A percentile compares a stretch with the other conserved stretches of the same genome.
These are phyloP conservation scores for Sungouiozyma ichnusensis DNA, from an alignment of 805 yeast genomes.

Conservation along the genomic window DNA sequence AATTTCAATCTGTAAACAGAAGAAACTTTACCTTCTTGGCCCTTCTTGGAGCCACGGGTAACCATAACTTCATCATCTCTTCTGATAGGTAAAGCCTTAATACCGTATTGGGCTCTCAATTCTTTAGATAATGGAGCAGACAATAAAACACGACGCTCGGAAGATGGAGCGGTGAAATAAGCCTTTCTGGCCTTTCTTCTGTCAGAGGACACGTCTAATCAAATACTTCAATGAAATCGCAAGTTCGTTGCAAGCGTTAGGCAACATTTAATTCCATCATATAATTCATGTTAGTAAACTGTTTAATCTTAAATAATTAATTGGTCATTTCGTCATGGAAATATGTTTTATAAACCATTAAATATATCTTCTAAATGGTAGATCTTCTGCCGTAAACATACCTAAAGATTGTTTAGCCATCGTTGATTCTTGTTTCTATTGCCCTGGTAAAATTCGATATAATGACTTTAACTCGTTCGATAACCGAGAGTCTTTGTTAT, in stretches of 20 bases:
- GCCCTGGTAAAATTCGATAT: conserved; percentile 7
- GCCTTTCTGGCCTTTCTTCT: conserved; percentile 99
- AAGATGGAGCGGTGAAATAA: conserved; percentile 96
- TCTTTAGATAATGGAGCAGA: conserved; percentile 99
- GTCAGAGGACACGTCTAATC: conserved; percentile 91
- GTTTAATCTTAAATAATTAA: too few species aligned
- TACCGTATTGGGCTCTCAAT: conserved; percentile 93
- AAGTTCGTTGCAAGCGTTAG: not conserved
- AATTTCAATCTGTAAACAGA: conserved; percentile 98
- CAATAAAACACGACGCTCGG: conserved; percentile 86
- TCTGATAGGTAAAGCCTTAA: conserved; percentile 94
- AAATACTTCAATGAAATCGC: not conserved
- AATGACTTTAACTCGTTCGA: not conserved
- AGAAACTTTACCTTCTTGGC: conserved; percentile 96
- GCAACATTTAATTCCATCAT: not conserved
- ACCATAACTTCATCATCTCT: conserved; percentile 92
- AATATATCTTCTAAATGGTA: not conserved
- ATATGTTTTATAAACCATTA: not conserved
- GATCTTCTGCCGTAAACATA: conserved; percentile 25
- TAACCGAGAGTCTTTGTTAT: not conserved
- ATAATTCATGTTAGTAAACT: conserved; percentile 4
- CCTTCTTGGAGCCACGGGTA: conserved; percentile 98
- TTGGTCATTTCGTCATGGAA: too few species aligned
- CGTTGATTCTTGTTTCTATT: conserved; percentile 8
- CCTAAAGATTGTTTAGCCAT: conserved; percentile 44